phyloP scores from a whole-genome alignment of 306 rosid species.

The Quercus bicolor region DNA sequence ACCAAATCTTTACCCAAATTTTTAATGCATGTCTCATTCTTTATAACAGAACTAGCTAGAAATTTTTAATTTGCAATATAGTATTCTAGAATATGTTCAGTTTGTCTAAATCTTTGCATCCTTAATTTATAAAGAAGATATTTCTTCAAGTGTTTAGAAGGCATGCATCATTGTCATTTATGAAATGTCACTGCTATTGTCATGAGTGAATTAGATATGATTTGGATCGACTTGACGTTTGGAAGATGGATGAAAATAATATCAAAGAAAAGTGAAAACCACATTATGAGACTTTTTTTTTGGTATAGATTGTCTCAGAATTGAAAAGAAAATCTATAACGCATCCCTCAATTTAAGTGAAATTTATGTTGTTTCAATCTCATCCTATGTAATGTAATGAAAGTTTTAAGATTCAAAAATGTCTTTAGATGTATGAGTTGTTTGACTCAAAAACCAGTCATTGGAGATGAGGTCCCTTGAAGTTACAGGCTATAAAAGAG shows the following conservation, averaged over 20 bases:
- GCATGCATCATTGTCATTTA: too few relatives aligned
- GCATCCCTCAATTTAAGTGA: not conserved
- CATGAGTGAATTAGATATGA: too few relatives aligned
- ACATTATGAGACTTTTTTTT: not conserved
- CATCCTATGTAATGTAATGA: not conserved
- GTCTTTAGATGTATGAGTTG: not conserved
- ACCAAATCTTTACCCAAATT: slow-evolving; percentile 12
- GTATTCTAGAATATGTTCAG: not conserved
- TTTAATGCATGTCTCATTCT: slow-evolving; percentile 5
- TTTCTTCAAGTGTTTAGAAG: too few relatives aligned
- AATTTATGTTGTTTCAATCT: not conserved
- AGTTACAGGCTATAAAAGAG: not conserved
- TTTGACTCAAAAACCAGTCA: not conserved
- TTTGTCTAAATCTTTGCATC: not conserved
- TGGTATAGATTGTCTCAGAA: not conserved
- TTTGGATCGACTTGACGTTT: too few relatives aligned
- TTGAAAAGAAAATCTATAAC: not conserved
- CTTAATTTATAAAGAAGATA: not conserved
- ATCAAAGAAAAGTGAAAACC: not conserved
- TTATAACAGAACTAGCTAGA: not conserved
- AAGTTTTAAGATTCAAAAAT: not conserved
- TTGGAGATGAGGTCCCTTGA: not conserved
- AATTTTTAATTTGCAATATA: not conserved
- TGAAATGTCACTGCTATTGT: too few relatives aligned
- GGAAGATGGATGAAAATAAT: too few relatives aligned